phyloP scores from a whole-genome alignment of 148 eudicot genomes.

The Camellia granthamiana region DNA sequence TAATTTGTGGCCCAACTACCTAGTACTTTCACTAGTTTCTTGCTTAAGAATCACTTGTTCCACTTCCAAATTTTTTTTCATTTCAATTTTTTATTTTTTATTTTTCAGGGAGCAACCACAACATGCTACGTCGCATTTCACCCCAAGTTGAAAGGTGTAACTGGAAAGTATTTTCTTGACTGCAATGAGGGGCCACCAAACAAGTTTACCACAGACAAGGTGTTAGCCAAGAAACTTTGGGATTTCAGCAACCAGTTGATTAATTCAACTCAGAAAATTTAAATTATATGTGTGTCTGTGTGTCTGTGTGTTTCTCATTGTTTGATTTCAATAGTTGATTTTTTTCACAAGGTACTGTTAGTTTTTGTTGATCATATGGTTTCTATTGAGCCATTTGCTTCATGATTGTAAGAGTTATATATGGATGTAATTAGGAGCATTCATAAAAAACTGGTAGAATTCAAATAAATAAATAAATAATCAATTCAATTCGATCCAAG shows the following conservation, averaged over 20 bases:
- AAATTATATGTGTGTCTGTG: neutral
- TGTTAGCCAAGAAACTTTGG: conserved; percentile 64
- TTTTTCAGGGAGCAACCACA: conserved; percentile 69
- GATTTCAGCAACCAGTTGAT: conserved; percentile 67
- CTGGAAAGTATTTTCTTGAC: conserved; percentile 65
- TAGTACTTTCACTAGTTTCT: no score
- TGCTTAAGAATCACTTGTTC: neutral
- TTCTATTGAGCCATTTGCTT: no score
- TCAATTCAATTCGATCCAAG: no score
- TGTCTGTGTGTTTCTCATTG: no score
- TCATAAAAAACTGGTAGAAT: no score
- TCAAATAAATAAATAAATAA: no score
- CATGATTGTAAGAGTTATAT: no score
- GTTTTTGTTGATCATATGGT: no score
- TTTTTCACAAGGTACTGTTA: no score
- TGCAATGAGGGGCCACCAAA: conserved; percentile 59
- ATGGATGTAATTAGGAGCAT: no score
- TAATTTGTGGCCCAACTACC: no score
- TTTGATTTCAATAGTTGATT: no score
- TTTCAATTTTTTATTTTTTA: neutral
- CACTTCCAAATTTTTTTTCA: neutral
- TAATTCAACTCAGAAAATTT: conserved; percentile 28
- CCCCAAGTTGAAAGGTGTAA: conserved; percentile 51
- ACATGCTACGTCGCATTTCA: conserved; percentile 75
- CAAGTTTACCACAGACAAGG: conserved; percentile 43